These are phyloP conservation scores for Aspergillus coremiiformis DNA, from an alignment of 495 filamentous ascomycete genomes.

Conservation along the genomic window DNA sequence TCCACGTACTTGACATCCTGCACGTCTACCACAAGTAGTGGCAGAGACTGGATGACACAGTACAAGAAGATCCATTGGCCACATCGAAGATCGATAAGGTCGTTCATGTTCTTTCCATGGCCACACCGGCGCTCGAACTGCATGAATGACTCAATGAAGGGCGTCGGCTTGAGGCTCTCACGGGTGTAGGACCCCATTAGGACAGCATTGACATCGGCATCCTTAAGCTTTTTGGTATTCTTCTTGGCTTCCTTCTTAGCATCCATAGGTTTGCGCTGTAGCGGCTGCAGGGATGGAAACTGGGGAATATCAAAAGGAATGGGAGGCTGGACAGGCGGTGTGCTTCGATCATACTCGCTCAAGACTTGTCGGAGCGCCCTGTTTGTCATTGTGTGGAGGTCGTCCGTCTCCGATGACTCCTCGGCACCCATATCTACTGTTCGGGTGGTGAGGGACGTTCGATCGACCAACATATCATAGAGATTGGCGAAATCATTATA, in stretches of 20 bases:
- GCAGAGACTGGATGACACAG: constrained; percentile 80
- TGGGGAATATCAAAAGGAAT: constrained; percentile 87
- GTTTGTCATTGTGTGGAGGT: constrained; percentile 37
- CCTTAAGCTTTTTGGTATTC: constrained; percentile 60
- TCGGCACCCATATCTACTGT: constrained; percentile 40
- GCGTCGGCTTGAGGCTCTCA: constrained; percentile 53
- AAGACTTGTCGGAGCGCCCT: constrained; percentile 65
- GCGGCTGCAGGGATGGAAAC: constrained; percentile 58
- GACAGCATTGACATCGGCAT: constrained; percentile 66
- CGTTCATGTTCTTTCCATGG: constrained; percentile 60
- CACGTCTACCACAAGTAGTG: constrained; percentile 83
- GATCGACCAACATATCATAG: constrained; percentile 85
- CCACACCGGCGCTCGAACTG: constrained; percentile 74
- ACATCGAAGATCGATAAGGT: constrained; percentile 67
- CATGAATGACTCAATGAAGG: constrained; percentile 73
- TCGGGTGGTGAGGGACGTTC: constrained; percentile 47
- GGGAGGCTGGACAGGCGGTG: constrained; percentile 81
- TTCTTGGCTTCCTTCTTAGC: constrained; percentile 63
- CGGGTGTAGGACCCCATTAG: constrained; percentile 70
- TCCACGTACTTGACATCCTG: constrained; percentile 68
- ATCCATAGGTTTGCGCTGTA: constrained; percentile 54
- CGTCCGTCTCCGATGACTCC: constrained; percentile 26
- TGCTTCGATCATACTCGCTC: constrained; percentile 78
- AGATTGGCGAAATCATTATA: constrained; percentile 81
- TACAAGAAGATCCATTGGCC: constrained; percentile 97